Conservation (phyloP, 805 yeast species). For the Schwanniomyces yamadae region DNA sequence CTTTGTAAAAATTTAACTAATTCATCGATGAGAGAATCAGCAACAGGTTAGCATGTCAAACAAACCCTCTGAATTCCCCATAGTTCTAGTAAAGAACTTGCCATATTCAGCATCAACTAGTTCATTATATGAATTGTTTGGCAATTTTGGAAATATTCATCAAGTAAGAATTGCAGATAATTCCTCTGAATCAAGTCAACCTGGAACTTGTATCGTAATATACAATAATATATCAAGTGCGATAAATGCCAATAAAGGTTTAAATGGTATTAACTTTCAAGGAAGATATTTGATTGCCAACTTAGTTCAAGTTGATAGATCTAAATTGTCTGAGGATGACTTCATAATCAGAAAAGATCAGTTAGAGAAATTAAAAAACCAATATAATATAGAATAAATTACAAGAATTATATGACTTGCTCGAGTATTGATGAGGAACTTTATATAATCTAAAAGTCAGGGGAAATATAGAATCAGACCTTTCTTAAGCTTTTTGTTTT, state of each 20-base stretch:
- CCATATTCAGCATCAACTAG: slow-evolving; percentile 49
- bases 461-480: neutral
- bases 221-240: slow-evolving; percentile 51
- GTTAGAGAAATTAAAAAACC: slow-evolving; percentile 21
- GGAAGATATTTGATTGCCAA: slow-evolving; percentile 58
- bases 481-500: slow-evolving; percentile 6
- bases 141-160: slow-evolving; percentile 54
- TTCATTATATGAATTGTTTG: slow-evolving; percentile 52
- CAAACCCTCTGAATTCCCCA: slow-evolving; percentile 29
- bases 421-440: neutral
- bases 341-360: slow-evolving; percentile 22
- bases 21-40: too few relatives aligned
- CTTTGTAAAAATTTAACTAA: too few relatives aligned
- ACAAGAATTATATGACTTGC: neutral
- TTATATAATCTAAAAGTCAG: neutral
- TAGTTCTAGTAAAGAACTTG: slow-evolving; percentile 55
- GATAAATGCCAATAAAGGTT: slow-evolving; percentile 48
- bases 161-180: slow-evolving; percentile 46
- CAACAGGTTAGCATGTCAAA: too few relatives aligned
- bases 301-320: slow-evolving; percentile 44
- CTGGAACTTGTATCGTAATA: slow-evolving; percentile 57
- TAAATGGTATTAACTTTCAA: slow-evolving; percentile 59
- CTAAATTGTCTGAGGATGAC: slow-evolving; percentile 27
- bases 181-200: slow-evolving; percentile 39
- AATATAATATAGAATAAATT: slow-evolving; percentile 6